Percentiles rank a stretch among this genome's conserved stretches.
phyloP scores from a whole-genome alignment of 495 filamentous ascomycete genomes.

The Penicillium waksmanii region DNA sequence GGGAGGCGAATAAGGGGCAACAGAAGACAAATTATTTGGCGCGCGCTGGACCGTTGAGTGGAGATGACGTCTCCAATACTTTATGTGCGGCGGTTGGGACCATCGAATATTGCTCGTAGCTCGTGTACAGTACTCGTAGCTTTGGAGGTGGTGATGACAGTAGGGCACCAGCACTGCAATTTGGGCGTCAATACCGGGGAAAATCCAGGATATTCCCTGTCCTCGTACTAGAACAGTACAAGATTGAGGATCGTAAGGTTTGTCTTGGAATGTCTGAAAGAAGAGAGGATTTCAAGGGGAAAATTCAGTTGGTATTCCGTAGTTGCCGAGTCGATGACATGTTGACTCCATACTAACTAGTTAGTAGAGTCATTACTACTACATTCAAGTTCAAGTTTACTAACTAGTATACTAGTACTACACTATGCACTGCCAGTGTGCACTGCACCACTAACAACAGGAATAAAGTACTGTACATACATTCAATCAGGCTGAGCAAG shows the following conservation, averaged over 20 bases:
- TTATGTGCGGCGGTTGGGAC: conserved; percentile 4
- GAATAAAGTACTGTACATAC: no score
- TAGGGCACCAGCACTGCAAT: not conserved
- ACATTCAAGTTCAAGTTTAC: no score
- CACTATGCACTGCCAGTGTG: not conserved
- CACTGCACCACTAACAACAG: not conserved
- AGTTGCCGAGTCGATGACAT: not conserved
- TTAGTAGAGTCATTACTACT: no score
- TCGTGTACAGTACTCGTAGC: not conserved
- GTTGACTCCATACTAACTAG: not conserved
- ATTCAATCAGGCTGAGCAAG: not conserved
- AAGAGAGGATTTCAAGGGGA: not conserved
- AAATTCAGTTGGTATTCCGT: not conserved
- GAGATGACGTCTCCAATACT: conserved; percentile 13
- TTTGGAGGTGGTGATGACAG: not conserved
- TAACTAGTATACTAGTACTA: not conserved
- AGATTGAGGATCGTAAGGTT: not conserved
- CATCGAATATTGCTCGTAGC: not conserved
- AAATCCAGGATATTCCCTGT: conserved; percentile 2
- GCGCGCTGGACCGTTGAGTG: conserved; percentile 9
- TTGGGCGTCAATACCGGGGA: not conserved
- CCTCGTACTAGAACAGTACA: not conserved
- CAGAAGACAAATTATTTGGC: conserved; percentile 6
- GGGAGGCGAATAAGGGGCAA: conserved; percentile 14
- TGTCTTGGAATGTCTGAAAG: not conserved